Evolutionary conservation across 345 rosid genomes (phyloP).

Genomic region (Lumnitzera littorea): DNA sequence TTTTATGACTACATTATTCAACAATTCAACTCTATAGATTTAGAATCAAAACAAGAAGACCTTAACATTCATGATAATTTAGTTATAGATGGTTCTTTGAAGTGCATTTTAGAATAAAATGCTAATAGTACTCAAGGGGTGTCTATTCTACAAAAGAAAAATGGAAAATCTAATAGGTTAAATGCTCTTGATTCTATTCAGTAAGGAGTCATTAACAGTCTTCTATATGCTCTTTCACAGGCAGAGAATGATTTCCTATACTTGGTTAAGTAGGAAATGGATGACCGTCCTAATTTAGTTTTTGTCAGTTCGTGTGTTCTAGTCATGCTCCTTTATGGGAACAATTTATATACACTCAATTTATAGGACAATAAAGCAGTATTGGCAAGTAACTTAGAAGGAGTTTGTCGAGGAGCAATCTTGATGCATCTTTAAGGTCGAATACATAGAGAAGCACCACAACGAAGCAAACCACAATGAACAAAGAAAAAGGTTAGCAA

Average conservation of each 20-base stretch:
- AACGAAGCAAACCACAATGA: too few species aligned
- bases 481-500: too few species aligned
- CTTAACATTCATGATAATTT: conserved; percentile 14
- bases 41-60: conserved; percentile 41
- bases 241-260: conserved; percentile 78
- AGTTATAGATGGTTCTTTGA: conserved; percentile 15
- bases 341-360: conserved; percentile 66
- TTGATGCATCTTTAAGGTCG: too few species aligned
- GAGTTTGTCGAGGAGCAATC: too few species aligned
- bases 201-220: conserved; percentile 65
- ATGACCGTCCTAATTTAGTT: conserved; percentile 90
- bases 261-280: conserved; percentile 99
- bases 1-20: conserved; percentile 65
- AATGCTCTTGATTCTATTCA: conserved; percentile 36
- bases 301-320: conserved; percentile 90
- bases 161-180: conserved; percentile 4
- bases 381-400: conserved; percentile 33
- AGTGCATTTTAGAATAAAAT: conserved; percentile 18
- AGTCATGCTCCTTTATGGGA: conserved; percentile 71
- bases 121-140: conserved; percentile 4
- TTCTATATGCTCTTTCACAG: conserved; percentile 64
- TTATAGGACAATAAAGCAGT: conserved; percentile 95
- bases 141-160: conserved; percentile 6
- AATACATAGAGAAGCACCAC: too few species aligned
- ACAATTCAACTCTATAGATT: conserved; percentile 43